Conservation (phyloP, 306 rosid genomes). For the Rosa rugosa region DNA sequence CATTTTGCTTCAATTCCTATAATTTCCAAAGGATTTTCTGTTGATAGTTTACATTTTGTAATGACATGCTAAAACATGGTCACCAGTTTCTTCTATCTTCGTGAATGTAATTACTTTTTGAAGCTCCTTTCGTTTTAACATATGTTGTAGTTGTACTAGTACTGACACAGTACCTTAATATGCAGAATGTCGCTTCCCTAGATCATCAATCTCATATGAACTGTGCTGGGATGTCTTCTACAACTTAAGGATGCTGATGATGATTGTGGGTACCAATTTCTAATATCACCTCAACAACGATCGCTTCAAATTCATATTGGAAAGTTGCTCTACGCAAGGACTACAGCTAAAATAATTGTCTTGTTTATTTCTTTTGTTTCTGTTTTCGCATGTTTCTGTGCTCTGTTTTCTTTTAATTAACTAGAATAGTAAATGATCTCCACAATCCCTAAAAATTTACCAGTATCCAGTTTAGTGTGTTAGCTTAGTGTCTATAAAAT, state of each 20-base stretch:
- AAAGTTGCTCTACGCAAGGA: too few relatives aligned
- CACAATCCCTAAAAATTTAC: too few relatives aligned
- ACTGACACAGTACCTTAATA: constrained; percentile 23
- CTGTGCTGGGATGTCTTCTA: constrained; percentile 33
- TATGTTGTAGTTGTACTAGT: neutral
- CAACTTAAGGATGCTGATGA: constrained; percentile 17
- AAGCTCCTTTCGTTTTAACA: neutral
- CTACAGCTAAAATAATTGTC: too few relatives aligned
- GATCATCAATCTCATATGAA: constrained; percentile 20
- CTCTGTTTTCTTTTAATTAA: too few relatives aligned
- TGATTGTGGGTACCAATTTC: constrained; percentile 24
- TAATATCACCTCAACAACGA: neutral
- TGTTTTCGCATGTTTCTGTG: too few relatives aligned
- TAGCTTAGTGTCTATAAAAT: too few relatives aligned
- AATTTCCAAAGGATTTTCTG: neutral
- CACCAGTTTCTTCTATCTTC: too few relatives aligned
- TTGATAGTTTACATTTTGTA: neutral
- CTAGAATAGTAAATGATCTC: too few relatives aligned
- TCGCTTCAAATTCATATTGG: constrained; percentile 5
- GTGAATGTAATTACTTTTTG: too few relatives aligned
- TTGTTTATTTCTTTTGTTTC: too few relatives aligned
- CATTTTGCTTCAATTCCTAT: neutral
- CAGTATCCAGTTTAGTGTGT: too few relatives aligned
- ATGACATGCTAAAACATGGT: neutral
- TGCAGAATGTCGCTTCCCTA: constrained; percentile 18